Evolutionary conservation across 2,329 filamentous ascomycete species (phyloP).

Genomic region (Podosphaera aphanis): DNA sequence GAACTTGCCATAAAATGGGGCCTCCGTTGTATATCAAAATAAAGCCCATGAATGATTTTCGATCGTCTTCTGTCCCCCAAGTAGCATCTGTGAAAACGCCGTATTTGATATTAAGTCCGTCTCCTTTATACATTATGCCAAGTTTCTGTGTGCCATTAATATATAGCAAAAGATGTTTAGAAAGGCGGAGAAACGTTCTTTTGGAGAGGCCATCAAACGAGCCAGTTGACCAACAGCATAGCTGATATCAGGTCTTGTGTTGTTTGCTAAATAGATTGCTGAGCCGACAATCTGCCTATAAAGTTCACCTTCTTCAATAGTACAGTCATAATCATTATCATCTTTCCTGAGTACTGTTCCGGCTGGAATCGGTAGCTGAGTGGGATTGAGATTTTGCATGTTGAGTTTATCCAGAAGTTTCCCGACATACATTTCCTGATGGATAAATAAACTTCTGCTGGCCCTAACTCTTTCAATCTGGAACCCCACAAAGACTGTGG

Average conservation of each 20-base stretch:
- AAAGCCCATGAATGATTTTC: background rate
- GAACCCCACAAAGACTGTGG: background rate
- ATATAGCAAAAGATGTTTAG: background rate
- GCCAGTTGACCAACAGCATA: background rate
- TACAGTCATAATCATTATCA: background rate
- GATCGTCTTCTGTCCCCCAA: background rate
- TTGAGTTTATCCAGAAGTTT: background rate
- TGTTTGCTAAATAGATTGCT: background rate
- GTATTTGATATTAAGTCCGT: background rate
- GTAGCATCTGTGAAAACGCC: background rate
- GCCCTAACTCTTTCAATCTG: background rate
- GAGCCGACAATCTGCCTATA: background rate
- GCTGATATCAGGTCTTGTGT: background rate
- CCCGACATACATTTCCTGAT: background rate
- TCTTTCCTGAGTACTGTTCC: background rate
- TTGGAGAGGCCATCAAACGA: background rate
- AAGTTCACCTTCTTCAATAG: background rate
- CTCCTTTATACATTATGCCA: background rate
- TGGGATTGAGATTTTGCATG: background rate
- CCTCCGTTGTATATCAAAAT: too few species aligned
- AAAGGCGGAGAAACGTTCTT: background rate
- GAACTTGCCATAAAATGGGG: too few species aligned
- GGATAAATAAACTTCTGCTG: background rate
- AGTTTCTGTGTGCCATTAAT: background rate
- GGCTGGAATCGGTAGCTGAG: background rate